Percentiles rank a stretch among this genome's conserved stretches.
Evolutionary conservation across 495 filamentous ascomycete species (phyloP).

Genomic region (Lepidopterella palustris): DNA sequence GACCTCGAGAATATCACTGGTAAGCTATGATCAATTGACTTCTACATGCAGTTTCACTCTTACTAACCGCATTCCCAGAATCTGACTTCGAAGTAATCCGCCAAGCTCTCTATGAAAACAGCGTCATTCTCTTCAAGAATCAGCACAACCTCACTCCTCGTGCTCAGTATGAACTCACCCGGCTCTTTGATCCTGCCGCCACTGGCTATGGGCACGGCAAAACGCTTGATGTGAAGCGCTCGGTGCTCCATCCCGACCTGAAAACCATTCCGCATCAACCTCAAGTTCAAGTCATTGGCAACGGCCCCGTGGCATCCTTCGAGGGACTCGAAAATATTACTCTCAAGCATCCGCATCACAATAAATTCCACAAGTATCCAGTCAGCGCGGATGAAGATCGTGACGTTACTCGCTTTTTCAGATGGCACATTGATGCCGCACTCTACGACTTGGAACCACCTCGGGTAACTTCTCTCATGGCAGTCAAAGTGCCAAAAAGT

Average conservation of each 20-base stretch:
- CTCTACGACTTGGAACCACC: slow-evolving; percentile 66
- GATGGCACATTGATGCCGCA: slow-evolving; percentile 75
- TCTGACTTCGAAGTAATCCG: slow-evolving; percentile 53
- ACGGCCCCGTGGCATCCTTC: slow-evolving; percentile 57
- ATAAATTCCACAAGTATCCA: slow-evolving; percentile 59
- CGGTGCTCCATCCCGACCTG: slow-evolving; percentile 67
- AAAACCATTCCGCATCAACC: slow-evolving; percentile 74
- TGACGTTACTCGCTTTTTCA: slow-evolving; percentile 63
- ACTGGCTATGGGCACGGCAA: slow-evolving; percentile 66
- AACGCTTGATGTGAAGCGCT: slow-evolving; percentile 58
- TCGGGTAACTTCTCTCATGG: slow-evolving; percentile 60
- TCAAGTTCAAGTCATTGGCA: slow-evolving; percentile 72
- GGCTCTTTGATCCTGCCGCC: slow-evolving; percentile 59
- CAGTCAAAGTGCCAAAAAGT: slow-evolving; percentile 58
- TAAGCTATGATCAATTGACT: not conserved
- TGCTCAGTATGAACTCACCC: slow-evolving; percentile 65
- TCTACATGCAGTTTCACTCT: not conserved
- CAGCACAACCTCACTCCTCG: slow-evolving; percentile 54
- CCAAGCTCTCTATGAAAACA: slow-evolving; percentile 53
- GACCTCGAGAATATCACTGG: slow-evolving; percentile 15
- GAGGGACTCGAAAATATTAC: slow-evolving; percentile 61
- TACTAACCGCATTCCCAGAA: slow-evolving; percentile 40
- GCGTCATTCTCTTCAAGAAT: slow-evolving; percentile 63
- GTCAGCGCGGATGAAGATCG: slow-evolving; percentile 59
- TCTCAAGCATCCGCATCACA: slow-evolving; percentile 67